phyloP scores from a whole-genome alignment of 164 flowering plant species.

The Protea cynaroides region DNA sequence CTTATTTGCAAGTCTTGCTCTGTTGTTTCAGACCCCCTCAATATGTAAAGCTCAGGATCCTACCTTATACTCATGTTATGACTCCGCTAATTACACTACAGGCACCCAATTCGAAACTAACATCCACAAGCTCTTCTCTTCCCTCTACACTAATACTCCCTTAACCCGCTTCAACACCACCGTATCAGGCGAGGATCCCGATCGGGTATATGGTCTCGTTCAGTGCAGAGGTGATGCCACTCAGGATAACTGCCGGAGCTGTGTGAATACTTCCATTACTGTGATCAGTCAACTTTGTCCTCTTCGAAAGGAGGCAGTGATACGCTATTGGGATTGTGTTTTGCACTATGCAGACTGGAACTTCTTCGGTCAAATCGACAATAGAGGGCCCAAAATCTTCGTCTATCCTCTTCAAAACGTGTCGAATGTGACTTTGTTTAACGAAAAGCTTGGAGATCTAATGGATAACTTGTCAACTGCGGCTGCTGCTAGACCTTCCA shows the following conservation, averaged over 20 bases:
- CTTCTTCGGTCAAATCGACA: not conserved
- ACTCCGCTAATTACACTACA: constrained; percentile 4
- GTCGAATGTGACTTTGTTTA: not conserved
- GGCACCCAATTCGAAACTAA: constrained; percentile 11
- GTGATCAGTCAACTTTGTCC: not conserved
- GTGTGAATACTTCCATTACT: not conserved
- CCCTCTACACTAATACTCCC: not conserved
- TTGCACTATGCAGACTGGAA: not conserved
- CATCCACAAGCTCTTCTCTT: constrained; percentile 1
- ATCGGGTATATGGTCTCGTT: constrained; percentile 5
- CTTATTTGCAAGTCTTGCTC: not conserved
- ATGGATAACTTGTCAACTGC: not conserved
- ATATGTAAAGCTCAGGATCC: not conserved
- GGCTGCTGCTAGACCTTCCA: not conserved
- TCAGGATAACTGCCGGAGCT: not conserved
- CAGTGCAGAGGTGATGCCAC: not conserved
- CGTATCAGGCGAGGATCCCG: not conserved
- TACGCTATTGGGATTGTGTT: not conserved
- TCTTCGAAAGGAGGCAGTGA: not conserved
- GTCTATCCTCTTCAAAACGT: not conserved
- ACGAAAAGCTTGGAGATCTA: not conserved
- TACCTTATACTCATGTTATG: not conserved
- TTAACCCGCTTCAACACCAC: not conserved
- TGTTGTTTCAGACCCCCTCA: not conserved
- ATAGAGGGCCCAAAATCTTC: not conserved